A percentile compares a stretch with the other conserved stretches of the same genome.
Evolutionary conservation across 176 grass and related monocot genomes (phyloP).

Genomic region (Avena eriantha): DNA sequence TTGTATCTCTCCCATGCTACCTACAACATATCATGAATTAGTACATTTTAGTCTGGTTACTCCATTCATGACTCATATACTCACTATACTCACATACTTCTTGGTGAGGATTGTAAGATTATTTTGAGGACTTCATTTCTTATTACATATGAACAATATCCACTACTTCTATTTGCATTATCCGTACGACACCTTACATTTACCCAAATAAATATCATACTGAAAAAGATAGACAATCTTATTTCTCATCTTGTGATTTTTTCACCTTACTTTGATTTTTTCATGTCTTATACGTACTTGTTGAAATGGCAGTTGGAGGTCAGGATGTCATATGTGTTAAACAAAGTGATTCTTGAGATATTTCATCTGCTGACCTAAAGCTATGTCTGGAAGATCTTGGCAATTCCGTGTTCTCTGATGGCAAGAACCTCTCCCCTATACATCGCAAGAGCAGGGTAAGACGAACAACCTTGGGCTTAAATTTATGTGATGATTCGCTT

Average conservation of each 20-base stretch:
- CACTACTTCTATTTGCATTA: not conserved
- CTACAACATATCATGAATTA: too few species aligned
- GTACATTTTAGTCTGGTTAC: too few species aligned
- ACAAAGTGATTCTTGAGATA: slow-evolving; percentile 71
- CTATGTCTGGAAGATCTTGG: slow-evolving; percentile 88
- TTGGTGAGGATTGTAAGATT: not conserved
- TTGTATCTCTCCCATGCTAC: too few species aligned
- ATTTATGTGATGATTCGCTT: too few species aligned
- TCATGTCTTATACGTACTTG: slow-evolving; percentile 85
- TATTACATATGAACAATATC: not conserved
- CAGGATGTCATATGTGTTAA: slow-evolving; percentile 94
- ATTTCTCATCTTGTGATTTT: slow-evolving; percentile 38
- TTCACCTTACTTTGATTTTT: slow-evolving; percentile 64
- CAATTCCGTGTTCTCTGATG: slow-evolving; percentile 87
- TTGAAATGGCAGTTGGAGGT: slow-evolving; percentile 87
- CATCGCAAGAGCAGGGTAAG: slow-evolving; percentile 69
- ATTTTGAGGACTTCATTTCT: not conserved
- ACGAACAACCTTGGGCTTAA: too few species aligned
- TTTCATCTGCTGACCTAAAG: slow-evolving; percentile 85
- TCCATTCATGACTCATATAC: too few species aligned
- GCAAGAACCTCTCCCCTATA: slow-evolving; percentile 67
- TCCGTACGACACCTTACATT: not conserved
- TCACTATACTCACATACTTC: not conserved
- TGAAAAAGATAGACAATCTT: not conserved
- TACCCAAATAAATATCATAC: not conserved